phyloP scores from a whole-genome alignment of 192 early-diverging fungal species.

The Coemansia asiatica region DNA sequence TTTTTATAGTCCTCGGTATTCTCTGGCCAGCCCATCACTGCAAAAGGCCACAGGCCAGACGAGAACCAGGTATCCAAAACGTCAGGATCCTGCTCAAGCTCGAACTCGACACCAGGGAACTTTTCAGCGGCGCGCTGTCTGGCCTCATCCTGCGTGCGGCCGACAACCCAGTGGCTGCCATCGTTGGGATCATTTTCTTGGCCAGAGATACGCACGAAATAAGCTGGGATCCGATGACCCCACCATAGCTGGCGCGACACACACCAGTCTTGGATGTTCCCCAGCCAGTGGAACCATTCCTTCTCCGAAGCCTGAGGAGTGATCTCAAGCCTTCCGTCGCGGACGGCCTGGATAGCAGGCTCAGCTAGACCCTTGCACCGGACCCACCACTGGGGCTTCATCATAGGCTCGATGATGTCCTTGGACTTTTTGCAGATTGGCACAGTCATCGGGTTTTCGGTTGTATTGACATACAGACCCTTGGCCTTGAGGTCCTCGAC shows the following conservation, averaged over 20 bases:
- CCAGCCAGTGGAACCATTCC: constrained; percentile 97
- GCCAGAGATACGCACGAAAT: constrained; percentile 84
- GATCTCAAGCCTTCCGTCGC: constrained; percentile 80
- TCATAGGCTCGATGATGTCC: constrained; percentile 94
- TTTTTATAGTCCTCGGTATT: constrained; percentile 77
- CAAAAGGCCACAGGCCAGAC: constrained; percentile 97
- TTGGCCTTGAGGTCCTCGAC: constrained; percentile 84
- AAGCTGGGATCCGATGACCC: constrained; percentile 96
- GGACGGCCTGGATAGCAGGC: constrained; percentile 79
- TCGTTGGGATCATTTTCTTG: constrained; percentile 58
- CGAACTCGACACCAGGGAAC: constrained; percentile 77
- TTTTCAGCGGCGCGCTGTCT: constrained; percentile 67
- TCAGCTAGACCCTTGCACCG: constrained; percentile 84
- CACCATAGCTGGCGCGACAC: constrained; percentile 99
- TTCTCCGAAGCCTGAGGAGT: constrained; percentile 79
- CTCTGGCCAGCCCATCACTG: constrained; percentile 96
- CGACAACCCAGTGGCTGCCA: constrained; percentile 83
- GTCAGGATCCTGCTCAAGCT: constrained; percentile 93
- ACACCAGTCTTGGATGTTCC: constrained; percentile 97
- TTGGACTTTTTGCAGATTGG: constrained; percentile 87
- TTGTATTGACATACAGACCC: constrained; percentile 82
- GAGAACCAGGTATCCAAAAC: constrained; percentile 99
- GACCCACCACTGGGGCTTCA: constrained; percentile 99
- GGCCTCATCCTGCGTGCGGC: constrained; percentile 76
- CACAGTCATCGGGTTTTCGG: constrained; percentile 90